Percentiles rank a stretch among this genome's conserved stretches.
These are phyloP conservation scores for Thermochaetoides thermophila DNA, from an alignment of 495 filamentous ascomycete species.

Conservation along the genomic window DNA sequence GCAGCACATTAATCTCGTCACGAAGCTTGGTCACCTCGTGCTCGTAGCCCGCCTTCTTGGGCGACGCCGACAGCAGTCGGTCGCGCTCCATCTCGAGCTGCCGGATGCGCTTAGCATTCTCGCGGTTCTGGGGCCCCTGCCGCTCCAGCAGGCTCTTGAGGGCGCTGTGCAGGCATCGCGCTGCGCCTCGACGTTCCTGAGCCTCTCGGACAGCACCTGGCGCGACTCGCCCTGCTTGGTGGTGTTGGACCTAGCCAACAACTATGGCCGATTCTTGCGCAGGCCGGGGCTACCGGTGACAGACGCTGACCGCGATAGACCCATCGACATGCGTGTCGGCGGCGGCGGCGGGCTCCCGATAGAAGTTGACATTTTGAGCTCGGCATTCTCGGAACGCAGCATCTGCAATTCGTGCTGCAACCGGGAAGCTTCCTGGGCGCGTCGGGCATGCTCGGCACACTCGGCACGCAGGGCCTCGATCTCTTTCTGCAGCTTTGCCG, in stretches of 20 bases:
- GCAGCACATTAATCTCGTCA: slow-evolving; percentile 70
- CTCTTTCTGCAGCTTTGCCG: no score
- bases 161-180: slow-evolving; percentile 83
- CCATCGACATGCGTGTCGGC: slow-evolving; percentile 29
- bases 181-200: slow-evolving; percentile 87
- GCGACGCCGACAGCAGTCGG: slow-evolving; percentile 51
- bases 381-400: slow-evolving; percentile 48
- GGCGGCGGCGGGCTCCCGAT: slow-evolving; percentile 44
- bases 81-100: slow-evolving; percentile 67
- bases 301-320: slow-evolving; percentile 30
- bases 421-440: slow-evolving; percentile 44
- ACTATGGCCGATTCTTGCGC: slow-evolving; percentile 18
- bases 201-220: slow-evolving; percentile 61
- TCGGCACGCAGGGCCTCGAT: no score
- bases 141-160: slow-evolving; percentile 77
- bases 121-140: slow-evolving; percentile 64
- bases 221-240: slow-evolving; percentile 49
- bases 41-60: slow-evolving; percentile 64
- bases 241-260: slow-evolving; percentile 43
- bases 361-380: slow-evolving; percentile 19
- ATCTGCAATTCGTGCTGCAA: slow-evolving; percentile 68
- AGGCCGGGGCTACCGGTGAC: no score
- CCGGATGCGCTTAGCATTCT: slow-evolving; percentile 62
- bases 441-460: no score
- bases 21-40: slow-evolving; percentile 67